Base-by-base conservation (phyloP, 208 protist genomes). In the Acanthamoeba quina region DNA sequence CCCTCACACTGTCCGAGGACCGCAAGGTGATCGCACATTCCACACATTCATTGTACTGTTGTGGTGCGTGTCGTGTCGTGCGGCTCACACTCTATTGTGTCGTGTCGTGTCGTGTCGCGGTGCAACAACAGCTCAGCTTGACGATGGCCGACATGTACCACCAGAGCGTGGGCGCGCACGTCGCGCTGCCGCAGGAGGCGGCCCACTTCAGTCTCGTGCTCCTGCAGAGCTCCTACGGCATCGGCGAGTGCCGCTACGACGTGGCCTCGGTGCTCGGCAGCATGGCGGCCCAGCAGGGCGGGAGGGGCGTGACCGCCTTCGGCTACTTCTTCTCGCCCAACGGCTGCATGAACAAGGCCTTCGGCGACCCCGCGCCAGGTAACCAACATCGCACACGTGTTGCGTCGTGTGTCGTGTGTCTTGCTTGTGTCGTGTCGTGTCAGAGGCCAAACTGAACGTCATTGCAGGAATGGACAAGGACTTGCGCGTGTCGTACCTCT, bases 321-420 rank as follows among this genome's bases (percentile, higher is more conserved):
- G 82, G 82, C 7, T 89, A 89, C 82, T 64, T 89, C 82, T n/a
- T 89, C 49, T 49, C 10, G 58, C 82, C 82, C 82, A 89, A 89
- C 47, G 82, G 82, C 49, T 64, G 82, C 82, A 89, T 89, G 82
- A 89, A 89, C 82, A 5, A 89, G 82, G 82, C 82, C 31, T 89
- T 89, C 64, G 82, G 82, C 19, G 70, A 80, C 37, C 70, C 70
- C 41, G 70, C 37, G 31, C 70, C 70, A 13, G 70, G 70, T 26
- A 49, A 6, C 0, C 64, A 37, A 9, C 64, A 1, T 34, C 21
- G 64, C 9, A 26, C 21, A 70, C 9, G 10, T n/a, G 9, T 26
- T 26, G 29, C 64, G 6, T 7, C 0, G 37, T 37, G 37, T 37
- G 2, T 37, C 37, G 37, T 37, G 37, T 37, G 37, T 37, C 1